These are phyloP conservation scores for Aspergillus kassunensis DNA, from an alignment of 495 filamentous ascomycete species.

Conservation along the genomic window DNA sequence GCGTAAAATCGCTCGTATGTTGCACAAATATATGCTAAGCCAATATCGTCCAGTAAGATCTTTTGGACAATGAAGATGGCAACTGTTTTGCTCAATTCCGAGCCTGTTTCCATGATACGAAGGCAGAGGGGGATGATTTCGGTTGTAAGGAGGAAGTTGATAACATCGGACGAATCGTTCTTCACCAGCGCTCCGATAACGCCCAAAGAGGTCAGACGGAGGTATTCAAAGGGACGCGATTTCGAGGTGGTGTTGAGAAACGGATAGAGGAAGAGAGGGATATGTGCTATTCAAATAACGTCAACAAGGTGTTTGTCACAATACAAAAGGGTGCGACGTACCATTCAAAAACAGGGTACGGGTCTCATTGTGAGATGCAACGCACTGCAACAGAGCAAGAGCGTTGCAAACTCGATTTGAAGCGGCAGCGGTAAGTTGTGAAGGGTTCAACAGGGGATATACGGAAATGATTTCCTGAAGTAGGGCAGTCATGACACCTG, in stretches of 20 bases:
- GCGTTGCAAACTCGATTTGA: conserved; percentile 98
- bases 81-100: conserved; percentile 96
- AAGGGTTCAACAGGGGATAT: conserved; percentile 93
- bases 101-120: conserved; percentile 98
- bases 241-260: conserved; percentile 99
- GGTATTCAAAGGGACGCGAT: conserved; percentile 95
- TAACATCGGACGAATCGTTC: conserved; percentile 97
- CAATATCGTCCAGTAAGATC: conserved; percentile 93
- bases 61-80: conserved; percentile 99
- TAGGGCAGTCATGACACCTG: conserved; percentile 97
- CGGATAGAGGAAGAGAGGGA: conserved; percentile 95
- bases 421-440: conserved; percentile 91
- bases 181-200: conserved; percentile 98
- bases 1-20: conserved; percentile 99
- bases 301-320: background rate
- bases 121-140: conserved; percentile 99
- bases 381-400: conserved; percentile 92
- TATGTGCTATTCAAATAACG: conserved; percentile 65
- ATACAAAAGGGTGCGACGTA: conserved; percentile 33
- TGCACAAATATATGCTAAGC: conserved; percentile 97
- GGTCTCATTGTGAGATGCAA: conserved; percentile 96
- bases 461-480: conserved; percentile 99
- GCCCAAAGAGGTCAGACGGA: conserved; percentile 94
- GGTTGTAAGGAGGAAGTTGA: conserved; percentile 97
- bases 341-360: conserved; percentile 88